These are phyloP conservation scores for Bullera alba DNA, from an alignment of 768 basidiomycete species.

Conservation along the genomic window DNA sequence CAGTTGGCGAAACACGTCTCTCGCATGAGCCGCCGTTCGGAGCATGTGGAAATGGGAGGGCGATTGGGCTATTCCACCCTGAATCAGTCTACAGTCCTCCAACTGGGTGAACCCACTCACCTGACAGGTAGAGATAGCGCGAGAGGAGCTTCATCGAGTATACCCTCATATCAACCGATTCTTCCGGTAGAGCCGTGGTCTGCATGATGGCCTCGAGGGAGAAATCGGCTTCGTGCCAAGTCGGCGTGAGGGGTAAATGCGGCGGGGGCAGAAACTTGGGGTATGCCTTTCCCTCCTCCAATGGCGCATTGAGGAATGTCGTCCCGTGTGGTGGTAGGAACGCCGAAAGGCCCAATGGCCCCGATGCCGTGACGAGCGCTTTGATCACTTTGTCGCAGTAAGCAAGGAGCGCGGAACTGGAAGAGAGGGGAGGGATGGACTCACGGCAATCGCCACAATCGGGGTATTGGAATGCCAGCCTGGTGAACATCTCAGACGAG, in stretches of 20 bases:
- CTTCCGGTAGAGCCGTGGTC: conserved; percentile 23
- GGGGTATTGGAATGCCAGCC: conserved; percentile 41
- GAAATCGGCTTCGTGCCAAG: conserved; percentile 44
- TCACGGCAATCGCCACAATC: conserved; percentile 45
- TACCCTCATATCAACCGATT: conserved; percentile 24
- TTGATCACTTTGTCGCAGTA: conserved; percentile 37
- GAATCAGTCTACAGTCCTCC: background rate
- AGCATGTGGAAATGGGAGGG: conserved; percentile 42
- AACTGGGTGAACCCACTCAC: conserved; percentile 8
- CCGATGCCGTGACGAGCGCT: conserved; percentile 38
- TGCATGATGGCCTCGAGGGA: conserved; percentile 29
- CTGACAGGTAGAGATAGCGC: conserved; percentile 39
- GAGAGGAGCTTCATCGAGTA: conserved; percentile 38
- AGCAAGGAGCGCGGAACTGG: too few species aligned
- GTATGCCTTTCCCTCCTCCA: conserved; percentile 1
- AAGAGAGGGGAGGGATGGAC: too few species aligned
- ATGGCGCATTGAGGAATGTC: conserved; percentile 10
- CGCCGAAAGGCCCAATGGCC: conserved; percentile 38
- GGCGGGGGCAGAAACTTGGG: conserved; percentile 35
- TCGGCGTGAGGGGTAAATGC: conserved; percentile 38
- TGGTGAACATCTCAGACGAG: conserved; percentile 41
- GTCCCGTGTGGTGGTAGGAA: conserved; percentile 38
- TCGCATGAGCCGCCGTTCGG: conserved; percentile 21
- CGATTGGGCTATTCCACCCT: conserved; percentile 11
- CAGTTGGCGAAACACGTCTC: conserved; percentile 25